Evolutionary conservation across 768 basidiomycete species (phyloP), one percentile per base, ranked within the genome.

Genomic region (Trametes coccinea): DNA sequence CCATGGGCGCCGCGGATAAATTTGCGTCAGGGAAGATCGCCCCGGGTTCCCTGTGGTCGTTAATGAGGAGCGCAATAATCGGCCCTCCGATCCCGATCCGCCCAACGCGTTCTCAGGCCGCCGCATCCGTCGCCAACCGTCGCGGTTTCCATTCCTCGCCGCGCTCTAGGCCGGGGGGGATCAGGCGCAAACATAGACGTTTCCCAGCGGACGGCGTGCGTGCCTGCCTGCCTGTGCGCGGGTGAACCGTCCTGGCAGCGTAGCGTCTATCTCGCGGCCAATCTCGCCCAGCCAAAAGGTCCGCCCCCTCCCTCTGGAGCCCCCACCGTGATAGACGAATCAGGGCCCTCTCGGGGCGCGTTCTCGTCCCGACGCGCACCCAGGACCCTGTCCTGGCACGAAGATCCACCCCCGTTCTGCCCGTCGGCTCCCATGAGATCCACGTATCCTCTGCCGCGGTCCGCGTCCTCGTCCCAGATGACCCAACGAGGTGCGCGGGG

Each of bases 131-230:
- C 54, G 41, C 48, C 33, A 54, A 44, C 51, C 60, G 60, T 56
- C 54, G 53, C 60, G 54, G 48, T 55, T 56, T 45, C 48, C 60
- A 34, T 48, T 50, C 60, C 53, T 52, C 54, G 54, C 60, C 14
- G 57, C 33, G 53, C 54, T 45, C 49, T 39, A 34, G 54, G 48
- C 60, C 54, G 30, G 34, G 6, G 44, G 29, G 11, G 54, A 56
- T 56, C 60, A 46, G 54, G 49, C 57, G 60, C 60, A 61, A 61
- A 61, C 60, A 61, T 61, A 61, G 60, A 55, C 48, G 49, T 33
- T 61, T 61, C 60, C 60, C 60, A 61, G 60, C 60, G 33, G 37
- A 30, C 60, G 34, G 11, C 54, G 54, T 50, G 53, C 22, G 22
- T 22, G 22, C 22, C 22, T 22, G 22, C 22, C 22, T 22, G 22